These are phyloP conservation scores for Trametes sanguinea DNA, from an alignment of 768 basidiomycete species.

Conservation along the genomic window DNA sequence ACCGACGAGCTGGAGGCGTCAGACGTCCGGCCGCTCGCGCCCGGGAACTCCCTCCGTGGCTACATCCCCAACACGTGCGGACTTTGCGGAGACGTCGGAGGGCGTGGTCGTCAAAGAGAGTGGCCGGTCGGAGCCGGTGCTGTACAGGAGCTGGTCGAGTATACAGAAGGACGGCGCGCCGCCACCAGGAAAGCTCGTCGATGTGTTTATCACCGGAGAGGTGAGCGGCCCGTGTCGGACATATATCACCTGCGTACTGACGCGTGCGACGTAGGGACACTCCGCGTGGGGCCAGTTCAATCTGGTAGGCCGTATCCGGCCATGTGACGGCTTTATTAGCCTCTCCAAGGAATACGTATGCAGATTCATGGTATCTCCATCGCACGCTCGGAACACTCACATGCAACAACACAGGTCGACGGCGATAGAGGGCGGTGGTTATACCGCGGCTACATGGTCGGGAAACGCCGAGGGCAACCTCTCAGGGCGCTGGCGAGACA, in stretches of 20 bases:
- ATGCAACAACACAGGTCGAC: slow-evolving; percentile 46
- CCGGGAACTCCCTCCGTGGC: slow-evolving; percentile 64
- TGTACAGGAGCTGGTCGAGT: slow-evolving; percentile 31
- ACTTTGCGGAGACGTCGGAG: slow-evolving; percentile 48
- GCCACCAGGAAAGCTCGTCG: slow-evolving; percentile 37
- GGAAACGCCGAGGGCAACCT: slow-evolving; percentile 67
- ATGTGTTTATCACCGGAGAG: slow-evolving; percentile 76
- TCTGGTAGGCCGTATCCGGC: slow-evolving; percentile 75
- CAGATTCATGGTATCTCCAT: slow-evolving; percentile 28
- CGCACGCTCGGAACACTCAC: background rate
- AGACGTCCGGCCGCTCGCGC: slow-evolving; percentile 40
- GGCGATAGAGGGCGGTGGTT: slow-evolving; percentile 82
- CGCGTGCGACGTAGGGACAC: slow-evolving; percentile 58
- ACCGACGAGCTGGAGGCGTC: slow-evolving; percentile 32
- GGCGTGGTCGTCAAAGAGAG: slow-evolving; percentile 53
- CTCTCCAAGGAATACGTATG: slow-evolving; percentile 83
- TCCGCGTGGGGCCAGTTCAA: slow-evolving; percentile 91
- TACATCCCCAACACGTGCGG: slow-evolving; percentile 58
- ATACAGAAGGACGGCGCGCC: slow-evolving; percentile 1
- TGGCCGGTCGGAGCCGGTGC: slow-evolving; percentile 32
- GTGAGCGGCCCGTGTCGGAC: slow-evolving; percentile 37
- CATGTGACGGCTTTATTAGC: slow-evolving; percentile 78
- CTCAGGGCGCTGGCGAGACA: slow-evolving; percentile 88
- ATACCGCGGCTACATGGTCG: slow-evolving; percentile 82
- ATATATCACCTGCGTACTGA: background rate